Conservation (phyloP, 768 basidiomycete genomes). For the Trametes punicea region DNA sequence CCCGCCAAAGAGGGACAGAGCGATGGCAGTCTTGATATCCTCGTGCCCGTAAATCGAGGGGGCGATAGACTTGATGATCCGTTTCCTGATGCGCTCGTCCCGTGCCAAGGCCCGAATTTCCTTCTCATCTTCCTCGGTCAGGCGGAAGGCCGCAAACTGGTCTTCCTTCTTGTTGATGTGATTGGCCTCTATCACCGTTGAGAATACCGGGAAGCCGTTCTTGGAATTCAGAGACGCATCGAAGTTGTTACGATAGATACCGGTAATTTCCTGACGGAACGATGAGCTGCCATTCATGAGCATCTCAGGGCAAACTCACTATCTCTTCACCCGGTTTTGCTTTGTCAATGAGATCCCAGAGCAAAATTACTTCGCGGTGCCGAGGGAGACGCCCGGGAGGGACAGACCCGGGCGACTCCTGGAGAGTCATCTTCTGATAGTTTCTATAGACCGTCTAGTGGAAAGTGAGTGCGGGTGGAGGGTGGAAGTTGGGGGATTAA, state of each 20-base stretch:
- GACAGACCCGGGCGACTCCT: conserved; percentile 96
- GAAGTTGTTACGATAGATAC: conserved; percentile 98
- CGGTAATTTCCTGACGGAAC: conserved; percentile 81
- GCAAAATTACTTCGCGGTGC: conserved; percentile 92
- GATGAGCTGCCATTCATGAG: background rate
- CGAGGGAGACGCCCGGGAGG: conserved; percentile 96
- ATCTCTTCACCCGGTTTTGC: conserved; percentile 99
- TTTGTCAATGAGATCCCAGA: conserved; percentile 98
- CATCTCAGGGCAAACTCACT: conserved; percentile 43
- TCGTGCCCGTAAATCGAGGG: conserved; percentile 99
- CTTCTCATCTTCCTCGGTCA: conserved; percentile 96
- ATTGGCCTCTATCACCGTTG: conserved; percentile 96
- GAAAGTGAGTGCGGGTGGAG: no score
- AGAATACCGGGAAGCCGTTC: conserved; percentile 99
- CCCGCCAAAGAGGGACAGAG: conserved; percentile 92
- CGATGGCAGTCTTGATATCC: conserved; percentile 97
- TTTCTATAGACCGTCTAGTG: conserved; percentile 92
- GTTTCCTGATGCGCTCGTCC: conserved; percentile 93
- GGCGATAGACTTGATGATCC: conserved; percentile 97
- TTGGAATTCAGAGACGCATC: conserved; percentile 97
- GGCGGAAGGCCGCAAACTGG: conserved; percentile 94
- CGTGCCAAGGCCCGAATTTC: conserved; percentile 83
- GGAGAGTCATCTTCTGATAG: conserved; percentile 98
- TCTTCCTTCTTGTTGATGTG: conserved; percentile 99
- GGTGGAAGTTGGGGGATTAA: no score